These are phyloP conservation scores for Rhodomyrtus psidioides DNA, from an alignment of 441 rosid genomes.

Conservation along the genomic window DNA sequence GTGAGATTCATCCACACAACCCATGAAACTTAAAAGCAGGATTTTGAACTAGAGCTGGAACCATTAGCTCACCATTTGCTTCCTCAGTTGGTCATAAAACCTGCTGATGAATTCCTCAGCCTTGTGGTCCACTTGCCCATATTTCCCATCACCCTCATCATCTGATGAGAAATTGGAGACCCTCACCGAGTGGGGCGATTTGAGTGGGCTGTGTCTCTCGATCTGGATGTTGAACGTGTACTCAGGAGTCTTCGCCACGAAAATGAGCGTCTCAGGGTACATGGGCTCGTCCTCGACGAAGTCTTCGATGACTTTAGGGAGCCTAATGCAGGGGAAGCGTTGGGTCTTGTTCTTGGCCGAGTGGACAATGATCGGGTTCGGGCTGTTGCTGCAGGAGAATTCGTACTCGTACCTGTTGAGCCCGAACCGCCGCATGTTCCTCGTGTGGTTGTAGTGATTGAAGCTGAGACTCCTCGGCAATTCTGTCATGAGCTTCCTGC, in stretches of 20 bases:
- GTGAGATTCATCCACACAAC: neutral
- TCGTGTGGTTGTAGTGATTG: neutral
- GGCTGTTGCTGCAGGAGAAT: neutral
- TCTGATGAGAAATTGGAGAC: neutral
- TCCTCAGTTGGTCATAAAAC: neutral
- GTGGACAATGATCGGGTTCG: neutral
- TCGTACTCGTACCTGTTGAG: neutral
- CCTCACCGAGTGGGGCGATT: neutral
- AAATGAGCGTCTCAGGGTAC: neutral
- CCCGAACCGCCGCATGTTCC: neutral
- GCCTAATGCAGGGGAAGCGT: neutral
- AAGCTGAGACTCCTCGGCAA: neutral
- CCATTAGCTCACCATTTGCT: neutral
- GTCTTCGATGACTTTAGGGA: neutral
- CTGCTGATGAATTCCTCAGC: constrained; percentile 9
- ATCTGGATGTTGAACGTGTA: neutral
- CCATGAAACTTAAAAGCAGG: neutral
- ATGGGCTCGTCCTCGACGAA: neutral
- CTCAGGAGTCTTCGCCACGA: neutral
- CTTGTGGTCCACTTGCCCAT: neutral
- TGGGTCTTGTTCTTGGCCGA: neutral
- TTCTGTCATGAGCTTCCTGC: neutral
- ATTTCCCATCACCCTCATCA: neutral
- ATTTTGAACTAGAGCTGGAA: neutral
- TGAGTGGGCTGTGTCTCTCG: neutral